phyloP scores from a whole-genome alignment of 148 eudicot genomes.

The Gaultheria prostrata region DNA sequence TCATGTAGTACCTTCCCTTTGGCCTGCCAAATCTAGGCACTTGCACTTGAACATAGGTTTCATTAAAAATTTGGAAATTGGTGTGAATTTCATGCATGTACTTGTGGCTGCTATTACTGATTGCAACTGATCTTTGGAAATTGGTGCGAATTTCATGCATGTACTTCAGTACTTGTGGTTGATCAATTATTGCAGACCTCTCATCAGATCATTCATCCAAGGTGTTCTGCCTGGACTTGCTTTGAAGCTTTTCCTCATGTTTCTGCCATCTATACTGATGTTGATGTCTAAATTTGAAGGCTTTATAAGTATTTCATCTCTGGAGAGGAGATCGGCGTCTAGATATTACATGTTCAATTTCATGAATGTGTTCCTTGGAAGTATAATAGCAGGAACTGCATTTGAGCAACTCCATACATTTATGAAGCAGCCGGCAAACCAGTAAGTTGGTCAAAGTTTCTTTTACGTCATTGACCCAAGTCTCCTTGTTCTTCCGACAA shows the following conservation, averaged over 20 bases:
- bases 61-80: too few relatives aligned
- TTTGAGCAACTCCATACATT: conserved; percentile 66
- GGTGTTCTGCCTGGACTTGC: conserved; percentile 92
- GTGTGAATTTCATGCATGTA: too few relatives aligned
- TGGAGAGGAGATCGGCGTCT: conserved; percentile 89
- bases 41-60: background rate
- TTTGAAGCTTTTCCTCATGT: conserved; percentile 87
- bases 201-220: conserved; percentile 71
- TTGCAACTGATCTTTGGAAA: background rate
- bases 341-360: conserved; percentile 88
- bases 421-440: conserved; percentile 44
- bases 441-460: conserved; percentile 45
- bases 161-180: background rate
- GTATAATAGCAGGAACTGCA: conserved; percentile 77
- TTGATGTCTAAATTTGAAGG: conserved; percentile 96
- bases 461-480: background rate
- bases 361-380: conserved; percentile 86
- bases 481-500: conserved; percentile 1
- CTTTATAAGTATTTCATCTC: conserved; percentile 53
- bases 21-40: background rate
- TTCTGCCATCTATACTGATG: conserved; percentile 87
- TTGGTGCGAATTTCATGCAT: background rate
- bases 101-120: too few relatives aligned
- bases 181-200: conserved; percentile 42
- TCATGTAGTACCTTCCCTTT: background rate